phyloP scores from a whole-genome alignment of 2,329 filamentous ascomycete species.

The Penicillium sp. region DNA sequence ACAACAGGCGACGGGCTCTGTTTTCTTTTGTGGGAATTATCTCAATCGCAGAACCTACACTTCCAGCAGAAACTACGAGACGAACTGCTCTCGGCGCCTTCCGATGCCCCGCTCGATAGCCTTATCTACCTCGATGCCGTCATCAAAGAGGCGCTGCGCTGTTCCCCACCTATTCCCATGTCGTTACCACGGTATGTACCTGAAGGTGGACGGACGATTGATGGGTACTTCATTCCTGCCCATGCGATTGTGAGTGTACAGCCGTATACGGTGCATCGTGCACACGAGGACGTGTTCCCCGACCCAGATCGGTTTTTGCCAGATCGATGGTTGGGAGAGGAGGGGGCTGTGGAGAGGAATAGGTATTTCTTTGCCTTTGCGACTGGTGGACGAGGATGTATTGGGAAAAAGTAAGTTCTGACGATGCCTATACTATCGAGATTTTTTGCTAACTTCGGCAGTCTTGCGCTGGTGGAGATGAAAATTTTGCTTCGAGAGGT shows the following conservation, averaged over 20 bases:
- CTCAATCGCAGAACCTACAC: conserved; percentile 54
- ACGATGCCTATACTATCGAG: neutral
- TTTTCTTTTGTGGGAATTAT: conserved; percentile 71
- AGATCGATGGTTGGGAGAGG: conserved; percentile 39
- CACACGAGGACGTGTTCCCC: conserved; percentile 30
- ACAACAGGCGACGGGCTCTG: conserved; percentile 70
- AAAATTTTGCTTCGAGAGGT: conserved; percentile 63
- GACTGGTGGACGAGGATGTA: conserved; percentile 63
- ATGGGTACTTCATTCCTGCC: conserved; percentile 35
- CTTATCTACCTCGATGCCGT: conserved; percentile 64
- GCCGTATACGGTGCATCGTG: conserved; percentile 39
- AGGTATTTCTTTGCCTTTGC: conserved; percentile 66
- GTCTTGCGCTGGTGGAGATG: conserved; percentile 67
- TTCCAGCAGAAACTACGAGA: conserved; percentile 55
- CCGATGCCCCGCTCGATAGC: conserved; percentile 33
- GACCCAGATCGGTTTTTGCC: conserved; percentile 32
- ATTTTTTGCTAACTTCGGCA: conserved; percentile 21
- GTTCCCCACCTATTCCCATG: conserved; percentile 54
- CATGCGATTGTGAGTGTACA: conserved; percentile 41
- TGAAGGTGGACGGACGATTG: conserved; percentile 41
- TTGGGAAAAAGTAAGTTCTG: conserved; percentile 54
- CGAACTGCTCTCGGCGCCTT: conserved; percentile 51
- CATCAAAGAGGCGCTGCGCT: conserved; percentile 62
- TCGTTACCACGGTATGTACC: conserved; percentile 50
- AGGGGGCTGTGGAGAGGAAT: conserved; percentile 41